These are phyloP conservation scores for Trametopsis cervina DNA, from an alignment of 768 basidiomycete species.

Conservation along the genomic window DNA sequence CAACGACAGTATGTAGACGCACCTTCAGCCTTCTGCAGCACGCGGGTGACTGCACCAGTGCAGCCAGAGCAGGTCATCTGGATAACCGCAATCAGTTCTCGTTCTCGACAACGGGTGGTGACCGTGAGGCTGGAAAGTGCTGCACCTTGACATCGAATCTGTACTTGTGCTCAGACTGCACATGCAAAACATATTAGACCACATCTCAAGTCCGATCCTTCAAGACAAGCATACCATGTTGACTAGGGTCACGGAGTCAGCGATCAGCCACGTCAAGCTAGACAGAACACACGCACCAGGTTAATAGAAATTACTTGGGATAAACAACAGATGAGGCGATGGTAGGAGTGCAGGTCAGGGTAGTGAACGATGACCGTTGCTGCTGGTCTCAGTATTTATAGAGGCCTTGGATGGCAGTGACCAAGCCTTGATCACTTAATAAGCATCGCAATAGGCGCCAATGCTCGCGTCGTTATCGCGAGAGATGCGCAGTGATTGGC, in stretches of 20 bases:
- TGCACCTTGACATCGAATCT: constrained; percentile 79
- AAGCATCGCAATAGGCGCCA: too few relatives aligned
- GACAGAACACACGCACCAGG: too few relatives aligned
- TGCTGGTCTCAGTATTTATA: too few relatives aligned
- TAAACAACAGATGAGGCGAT: too few relatives aligned
- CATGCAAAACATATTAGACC: background rate
- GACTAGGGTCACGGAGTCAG: background rate
- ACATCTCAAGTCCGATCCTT: background rate
- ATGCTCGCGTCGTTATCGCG: too few relatives aligned
- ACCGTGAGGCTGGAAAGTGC: background rate
- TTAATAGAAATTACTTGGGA: too few relatives aligned
- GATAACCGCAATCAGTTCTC: background rate
- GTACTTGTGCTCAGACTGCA: constrained; percentile 43
- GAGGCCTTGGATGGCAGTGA: too few relatives aligned
- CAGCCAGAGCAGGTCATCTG: constrained; percentile 88
- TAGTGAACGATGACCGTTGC: too few relatives aligned
- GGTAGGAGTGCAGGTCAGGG: too few relatives aligned
- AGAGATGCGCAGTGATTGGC: too few relatives aligned
- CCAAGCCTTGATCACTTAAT: too few relatives aligned
- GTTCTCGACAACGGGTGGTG: constrained; percentile 1
- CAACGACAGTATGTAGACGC: constrained; percentile 20
- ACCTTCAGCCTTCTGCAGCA: constrained; percentile 60
- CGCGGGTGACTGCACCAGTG: constrained; percentile 74
- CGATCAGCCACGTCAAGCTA: too few relatives aligned
- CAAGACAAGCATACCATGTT: constrained; percentile 13